A percentile compares a stretch with the other conserved stretches of the same genome.
Conservation (phyloP, 2,329 filamentous ascomycete species). For the Pseudogymnoascus sp. region DNA sequence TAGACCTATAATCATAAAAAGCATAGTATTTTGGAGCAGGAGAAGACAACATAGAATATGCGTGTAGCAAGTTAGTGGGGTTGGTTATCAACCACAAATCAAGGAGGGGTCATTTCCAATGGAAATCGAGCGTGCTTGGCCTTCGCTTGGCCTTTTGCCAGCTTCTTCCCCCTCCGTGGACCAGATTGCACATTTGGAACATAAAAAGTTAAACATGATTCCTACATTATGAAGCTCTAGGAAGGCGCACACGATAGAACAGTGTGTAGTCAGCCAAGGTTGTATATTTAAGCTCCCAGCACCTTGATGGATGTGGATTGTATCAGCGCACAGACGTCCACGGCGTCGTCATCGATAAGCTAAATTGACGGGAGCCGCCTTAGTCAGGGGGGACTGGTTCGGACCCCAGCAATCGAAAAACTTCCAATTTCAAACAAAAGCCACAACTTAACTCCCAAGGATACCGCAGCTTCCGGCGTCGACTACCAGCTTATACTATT, state of each 20-base stretch:
- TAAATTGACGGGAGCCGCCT: neutral
- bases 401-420: neutral
- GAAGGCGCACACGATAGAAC: neutral
- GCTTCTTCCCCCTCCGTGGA: neutral
- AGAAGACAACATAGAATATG: neutral
- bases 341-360: neutral
- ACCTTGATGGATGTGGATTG: constrained; percentile 1
- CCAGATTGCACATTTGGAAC: neutral
- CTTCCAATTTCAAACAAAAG: neutral
- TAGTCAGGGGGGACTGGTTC: neutral
- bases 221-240: neutral
- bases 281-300: neutral
- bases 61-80: neutral
- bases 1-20: neutral
- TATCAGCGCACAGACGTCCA: neutral
- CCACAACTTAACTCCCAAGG: neutral
- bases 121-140: neutral
- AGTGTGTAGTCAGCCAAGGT: neutral
- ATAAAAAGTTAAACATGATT: neutral
- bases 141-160: neutral
- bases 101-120: neutral
- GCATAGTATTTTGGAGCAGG: neutral
- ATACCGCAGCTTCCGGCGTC: neutral
- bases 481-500: neutral
- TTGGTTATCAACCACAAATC: neutral